Conservation (phyloP, 192 early-diverging fungal genomes). For the Coemansia guatemalensis region DNA sequence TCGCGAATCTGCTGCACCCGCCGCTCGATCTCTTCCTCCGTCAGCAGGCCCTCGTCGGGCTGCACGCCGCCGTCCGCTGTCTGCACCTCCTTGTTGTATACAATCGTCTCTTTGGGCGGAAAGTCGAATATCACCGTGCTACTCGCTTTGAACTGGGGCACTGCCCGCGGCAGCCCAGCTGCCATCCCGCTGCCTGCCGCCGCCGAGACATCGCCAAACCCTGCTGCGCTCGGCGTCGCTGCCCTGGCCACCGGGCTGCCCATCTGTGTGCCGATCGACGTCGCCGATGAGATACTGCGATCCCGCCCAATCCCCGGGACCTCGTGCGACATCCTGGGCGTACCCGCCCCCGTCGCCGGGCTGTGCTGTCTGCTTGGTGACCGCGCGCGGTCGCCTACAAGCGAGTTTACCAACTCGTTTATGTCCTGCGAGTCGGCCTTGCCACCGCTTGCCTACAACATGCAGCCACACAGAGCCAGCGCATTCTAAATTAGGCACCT, state of each 20-base stretch:
- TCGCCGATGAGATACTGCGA: constrained; percentile 40
- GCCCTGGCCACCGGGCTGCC: constrained; percentile 28
- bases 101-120: constrained; percentile 80
- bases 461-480: neutral
- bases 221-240: constrained; percentile 5
- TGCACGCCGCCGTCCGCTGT: constrained; percentile 54
- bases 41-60: constrained; percentile 29
- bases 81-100: constrained; percentile 89
- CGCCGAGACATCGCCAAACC: neutral
- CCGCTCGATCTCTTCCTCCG: constrained; percentile 45
- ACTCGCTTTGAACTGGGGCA: constrained; percentile 68
- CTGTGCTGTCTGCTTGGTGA: constrained; percentile 17
- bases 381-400: constrained; percentile 62
- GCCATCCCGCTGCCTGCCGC: constrained; percentile 7
- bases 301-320: constrained; percentile 20
- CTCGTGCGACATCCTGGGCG: constrained; percentile 22
- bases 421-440: constrained; percentile 64
- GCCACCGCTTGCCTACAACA: constrained; percentile 16
- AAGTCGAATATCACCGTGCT: constrained; percentile 85
- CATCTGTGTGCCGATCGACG: constrained; percentile 34
- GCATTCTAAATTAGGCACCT: neutral
- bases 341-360: constrained; percentile 9
- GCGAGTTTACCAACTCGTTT: constrained; percentile 82
- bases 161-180: neutral
- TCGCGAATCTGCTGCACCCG: constrained; percentile 49